Percentiles rank a stretch among this genome's conserved stretches.
phyloP scores from a whole-genome alignment of 1,284 basidiomycete species.

The Gomphus sp. region DNA sequence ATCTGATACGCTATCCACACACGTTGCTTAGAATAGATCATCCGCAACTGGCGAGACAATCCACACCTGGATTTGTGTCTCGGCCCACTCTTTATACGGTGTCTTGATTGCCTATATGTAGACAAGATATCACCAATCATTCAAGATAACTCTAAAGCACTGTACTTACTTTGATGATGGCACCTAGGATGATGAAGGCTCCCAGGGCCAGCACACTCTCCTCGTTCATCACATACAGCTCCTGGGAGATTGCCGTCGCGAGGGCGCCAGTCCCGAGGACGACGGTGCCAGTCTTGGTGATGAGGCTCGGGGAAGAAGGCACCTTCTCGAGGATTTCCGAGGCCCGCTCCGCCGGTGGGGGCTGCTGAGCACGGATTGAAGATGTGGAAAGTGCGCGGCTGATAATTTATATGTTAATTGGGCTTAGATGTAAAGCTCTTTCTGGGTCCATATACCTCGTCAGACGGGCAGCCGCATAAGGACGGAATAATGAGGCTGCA shows the following conservation, averaged over 20 bases:
- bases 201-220: slow-evolving; percentile 81
- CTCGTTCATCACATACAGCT: slow-evolving; percentile 97
- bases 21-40: not conserved
- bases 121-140: slow-evolving; percentile 11
- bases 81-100: slow-evolving; percentile 93
- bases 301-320: slow-evolving; percentile 80
- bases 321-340: slow-evolving; percentile 87
- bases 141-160: not conserved
- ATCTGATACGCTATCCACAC: slow-evolving; percentile 51
- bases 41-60: not conserved
- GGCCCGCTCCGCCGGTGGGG: slow-evolving; percentile 83
- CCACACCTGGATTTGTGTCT: slow-evolving; percentile 62
- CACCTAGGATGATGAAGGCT: slow-evolving; percentile 80
- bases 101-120: slow-evolving; percentile 49
- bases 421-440: not conserved
- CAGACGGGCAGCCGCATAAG: slow-evolving; percentile 6
- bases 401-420: not conserved
- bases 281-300: slow-evolving; percentile 92
- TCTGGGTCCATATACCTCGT: not conserved
- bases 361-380: slow-evolving; percentile 26
- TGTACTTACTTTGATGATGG: slow-evolving; percentile 70
- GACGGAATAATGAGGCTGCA: slow-evolving; percentile 3
- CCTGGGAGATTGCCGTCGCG: slow-evolving; percentile 93
- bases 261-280: slow-evolving; percentile 85
- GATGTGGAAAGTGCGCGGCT: slow-evolving; percentile 10